Evolutionary conservation across 1,284 basidiomycete species (phyloP).

Genomic region (Mrakiaceae sp.): DNA sequence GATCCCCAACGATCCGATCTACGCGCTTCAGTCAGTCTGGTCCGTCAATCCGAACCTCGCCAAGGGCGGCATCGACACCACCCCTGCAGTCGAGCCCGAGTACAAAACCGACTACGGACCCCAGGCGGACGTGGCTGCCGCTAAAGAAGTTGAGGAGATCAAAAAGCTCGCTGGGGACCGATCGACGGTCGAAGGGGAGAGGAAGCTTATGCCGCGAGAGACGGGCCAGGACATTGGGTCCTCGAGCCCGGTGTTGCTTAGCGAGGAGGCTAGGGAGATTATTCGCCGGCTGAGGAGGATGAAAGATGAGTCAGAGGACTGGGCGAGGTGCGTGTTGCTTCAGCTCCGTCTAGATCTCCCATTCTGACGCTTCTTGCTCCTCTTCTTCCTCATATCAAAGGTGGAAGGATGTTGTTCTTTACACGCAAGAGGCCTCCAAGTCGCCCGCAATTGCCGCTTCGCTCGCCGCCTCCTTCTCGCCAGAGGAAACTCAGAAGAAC

Average conservation of each 20-base stretch:
- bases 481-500: background rate
- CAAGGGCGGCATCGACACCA: slow-evolving; percentile 65
- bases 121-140: slow-evolving; percentile 14
- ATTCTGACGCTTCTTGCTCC: background rate
- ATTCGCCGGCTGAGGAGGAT: slow-evolving; percentile 74
- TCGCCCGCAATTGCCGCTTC: slow-evolving; percentile 16
- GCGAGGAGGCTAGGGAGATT: slow-evolving; percentile 65
- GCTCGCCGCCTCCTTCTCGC: slow-evolving; percentile 4
- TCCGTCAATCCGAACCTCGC: slow-evolving; percentile 50
- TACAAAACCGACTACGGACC: slow-evolving; percentile 9
- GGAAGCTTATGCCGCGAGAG: slow-evolving; percentile 47
- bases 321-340: slow-evolving; percentile 43
- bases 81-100: background rate
- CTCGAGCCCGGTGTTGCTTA: slow-evolving; percentile 75
- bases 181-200: slow-evolving; percentile 18
- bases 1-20: slow-evolving; percentile 85
- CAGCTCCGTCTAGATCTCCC: background rate
- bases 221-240: slow-evolving; percentile 79
- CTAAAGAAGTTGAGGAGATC: slow-evolving; percentile 17
- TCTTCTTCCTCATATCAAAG: slow-evolving; percentile 25
- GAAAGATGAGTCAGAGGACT: slow-evolving; percentile 89
- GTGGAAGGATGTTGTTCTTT: slow-evolving; percentile 61
- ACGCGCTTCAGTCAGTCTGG: slow-evolving; percentile 72
- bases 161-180: background rate
- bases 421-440: slow-evolving; percentile 14